A percentile compares a stretch with the other conserved stretches of the same genome.
Evolutionary conservation across 2,329 filamentous ascomycete species (phyloP).

Genomic region (Ceratocystis destructans): DNA sequence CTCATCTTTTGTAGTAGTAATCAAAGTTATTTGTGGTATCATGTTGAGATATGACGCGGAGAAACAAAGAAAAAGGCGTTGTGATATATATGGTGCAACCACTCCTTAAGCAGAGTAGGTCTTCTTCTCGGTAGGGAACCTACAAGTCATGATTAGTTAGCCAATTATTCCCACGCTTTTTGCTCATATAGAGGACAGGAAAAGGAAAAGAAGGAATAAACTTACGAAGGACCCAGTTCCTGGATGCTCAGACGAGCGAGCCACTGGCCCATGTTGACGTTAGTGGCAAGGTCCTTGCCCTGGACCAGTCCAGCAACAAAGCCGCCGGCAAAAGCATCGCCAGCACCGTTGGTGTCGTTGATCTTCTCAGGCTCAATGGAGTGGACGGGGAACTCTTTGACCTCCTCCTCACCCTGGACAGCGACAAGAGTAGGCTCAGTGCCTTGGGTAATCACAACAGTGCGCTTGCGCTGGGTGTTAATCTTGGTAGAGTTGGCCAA

Average conservation of each 20-base stretch:
- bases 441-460: slow-evolving; percentile 89
- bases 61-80: not conserved
- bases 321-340: slow-evolving; percentile 91
- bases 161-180: not conserved
- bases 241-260: slow-evolving; percentile 85
- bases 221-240: slow-evolving; percentile 91
- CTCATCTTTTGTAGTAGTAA: not conserved
- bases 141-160: slow-evolving; percentile 26
- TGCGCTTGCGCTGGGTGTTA: slow-evolving; percentile 69
- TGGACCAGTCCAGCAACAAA: slow-evolving; percentile 81
- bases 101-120: slow-evolving; percentile 41
- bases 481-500: slow-evolving; percentile 84
- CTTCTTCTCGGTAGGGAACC: slow-evolving; percentile 73
- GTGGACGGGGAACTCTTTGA: slow-evolving; percentile 70
- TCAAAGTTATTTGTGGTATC: slow-evolving; percentile 5
- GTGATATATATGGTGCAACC: not conserved
- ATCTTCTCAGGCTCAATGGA: slow-evolving; percentile 65
- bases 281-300: slow-evolving; percentile 63
- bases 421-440: slow-evolving; percentile 82
- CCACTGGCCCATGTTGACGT: slow-evolving; percentile 92
- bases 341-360: slow-evolving; percentile 91
- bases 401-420: slow-evolving; percentile 52
- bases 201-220: slow-evolving; percentile 24
- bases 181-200: not conserved
- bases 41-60: slow-evolving; percentile 18